Base-by-base conservation (phyloP, 2,329 filamentous ascomycete species). In the Peltaster fructicola region DNA sequence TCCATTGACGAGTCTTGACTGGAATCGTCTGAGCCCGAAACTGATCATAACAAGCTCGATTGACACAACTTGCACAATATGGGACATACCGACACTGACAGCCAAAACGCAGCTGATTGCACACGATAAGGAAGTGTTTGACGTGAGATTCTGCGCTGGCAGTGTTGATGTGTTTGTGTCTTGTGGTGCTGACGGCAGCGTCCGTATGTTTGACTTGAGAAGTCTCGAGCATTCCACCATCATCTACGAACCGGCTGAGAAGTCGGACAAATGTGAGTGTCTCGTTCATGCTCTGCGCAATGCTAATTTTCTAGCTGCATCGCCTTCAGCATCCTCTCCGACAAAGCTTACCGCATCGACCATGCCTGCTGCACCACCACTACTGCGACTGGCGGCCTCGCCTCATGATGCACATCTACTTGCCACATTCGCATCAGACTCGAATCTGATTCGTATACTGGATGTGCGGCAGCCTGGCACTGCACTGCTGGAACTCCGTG, bases 131-230 rank as follows among this genome's bases (percentile, higher is more conserved):
- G 88, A 98, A 53, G 88, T 98, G 5, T 98, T 92, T 44, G 88
- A 98, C 48, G 88, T 98, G 23, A 73, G 88, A 11, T 98, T 98
- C 55, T 98, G 88, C 54, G 88, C 88, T 23, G 88, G 91, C 39
- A 93, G 82, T 41, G 81, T 92, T n/a, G 88, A 98, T 44, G 84
- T 95, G 2, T 98, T 98, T 50, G 88, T 95, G 15, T 92, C 81
- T 50, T 98, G 88, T 50, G 88, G 88, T 25, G 85, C 91, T 28
- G 88, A 98, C 48, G 88, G 88, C 18, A 95, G 85, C 50, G 88
- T 98, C 14, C 72, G 88, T 40, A 98, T 98, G 88, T 98, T 98
- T 53, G 88, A 98, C 52, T 61, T 98, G 32, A 71, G 88, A 45
- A 95, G 85, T 50, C 57, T 98, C 26, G 88, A 98, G 49, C 88